Evolutionary conservation across 257 asterid species (phyloP), one percentile per base, ranked within the genome.

Genomic region (Nicotiana tomentosiformis): DNA sequence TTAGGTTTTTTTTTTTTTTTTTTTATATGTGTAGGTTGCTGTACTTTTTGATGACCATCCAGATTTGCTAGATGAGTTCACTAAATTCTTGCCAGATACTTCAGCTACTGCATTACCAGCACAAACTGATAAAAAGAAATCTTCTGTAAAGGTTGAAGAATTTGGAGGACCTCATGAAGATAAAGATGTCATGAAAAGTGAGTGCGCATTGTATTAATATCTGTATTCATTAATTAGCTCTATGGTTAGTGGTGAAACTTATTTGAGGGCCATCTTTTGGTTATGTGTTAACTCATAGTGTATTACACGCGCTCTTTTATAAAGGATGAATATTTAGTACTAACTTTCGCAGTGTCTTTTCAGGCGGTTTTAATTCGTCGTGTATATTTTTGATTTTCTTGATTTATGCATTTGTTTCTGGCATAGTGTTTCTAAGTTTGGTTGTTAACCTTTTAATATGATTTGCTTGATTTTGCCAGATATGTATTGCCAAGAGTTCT

Each of bases 61-160:
- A 30, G 99, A 96, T 89, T 97, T 96, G 84, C 95, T 93, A 46
- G 97, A 91, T 10, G 98, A 94, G 90, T 94, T 96, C 88, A 91
- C 95, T 62, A 92, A 95, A 88, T 94, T 93, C 87, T 82, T 96
- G 82, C 98, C 98, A 5, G 91, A 92, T 89, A 83, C 89, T 83
- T 94, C 98, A 82, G 89, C 86, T n/a, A 51, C 91, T 56, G 90
- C 91, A 39, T 1, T 10, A 39, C 2, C 49, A 39, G 2, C 46
- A 7, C 91, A 82, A 85, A 70, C 91, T 62, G 99, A 92, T 39
- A 95, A 96, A 88, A 89, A 85, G 85, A 97, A 93, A 87, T 83
- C 93, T 83, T 88, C 88, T 77, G 89, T 87, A 62, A 94, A 92
- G 87, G 87, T 69, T 83, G 98, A 92, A 70, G 98, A 92, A 58